phyloP scores from a whole-genome alignment of 805 yeast species.

The Barnettozyma pratensis region DNA sequence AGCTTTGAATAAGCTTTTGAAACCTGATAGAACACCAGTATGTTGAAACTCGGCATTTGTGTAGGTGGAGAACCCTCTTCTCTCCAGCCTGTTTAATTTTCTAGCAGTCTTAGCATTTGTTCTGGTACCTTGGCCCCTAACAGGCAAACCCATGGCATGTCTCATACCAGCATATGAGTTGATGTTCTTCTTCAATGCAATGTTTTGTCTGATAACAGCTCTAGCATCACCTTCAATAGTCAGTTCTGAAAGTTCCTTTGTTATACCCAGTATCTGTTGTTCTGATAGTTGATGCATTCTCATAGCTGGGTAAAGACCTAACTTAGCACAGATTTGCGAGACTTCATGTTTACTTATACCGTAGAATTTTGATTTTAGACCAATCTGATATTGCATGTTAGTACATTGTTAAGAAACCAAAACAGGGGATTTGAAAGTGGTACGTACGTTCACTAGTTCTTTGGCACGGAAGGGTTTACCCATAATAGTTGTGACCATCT shows the following conservation, averaged over 20 bases:
- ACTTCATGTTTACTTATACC: constrained; percentile 83
- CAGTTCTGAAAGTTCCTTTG: constrained; percentile 81
- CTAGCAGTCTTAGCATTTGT: constrained; percentile 89
- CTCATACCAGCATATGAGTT: constrained; percentile 88
- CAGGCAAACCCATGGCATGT: constrained; percentile 80
- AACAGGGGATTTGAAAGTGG: too few species aligned
- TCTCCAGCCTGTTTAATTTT: constrained; percentile 72
- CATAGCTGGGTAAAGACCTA: constrained; percentile 91
- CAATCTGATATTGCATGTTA: constrained; percentile 32
- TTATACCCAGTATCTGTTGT: constrained; percentile 76
- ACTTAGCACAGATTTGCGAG: constrained; percentile 70
- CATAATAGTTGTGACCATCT: constrained; percentile 25
- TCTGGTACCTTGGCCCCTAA: constrained; percentile 86
- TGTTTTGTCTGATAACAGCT: constrained; percentile 72
- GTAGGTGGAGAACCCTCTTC: constrained; percentile 38
- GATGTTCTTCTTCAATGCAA: constrained; percentile 68
- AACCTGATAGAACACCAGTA: constrained; percentile 19
- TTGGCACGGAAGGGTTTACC: constrained; percentile 27
- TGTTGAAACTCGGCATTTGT: not conserved
- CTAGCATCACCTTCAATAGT: constrained; percentile 77
- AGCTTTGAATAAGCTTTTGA: constrained; percentile 21
- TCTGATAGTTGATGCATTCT: constrained; percentile 90
- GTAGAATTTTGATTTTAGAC: constrained; percentile 74
- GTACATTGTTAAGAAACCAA: too few species aligned
- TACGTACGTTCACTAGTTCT: constrained; percentile 21